Percentiles rank a stretch among this genome's conserved stretches.
Conservation (phyloP, 495 filamentous ascomycete species). For the Platismatia glauca region DNA sequence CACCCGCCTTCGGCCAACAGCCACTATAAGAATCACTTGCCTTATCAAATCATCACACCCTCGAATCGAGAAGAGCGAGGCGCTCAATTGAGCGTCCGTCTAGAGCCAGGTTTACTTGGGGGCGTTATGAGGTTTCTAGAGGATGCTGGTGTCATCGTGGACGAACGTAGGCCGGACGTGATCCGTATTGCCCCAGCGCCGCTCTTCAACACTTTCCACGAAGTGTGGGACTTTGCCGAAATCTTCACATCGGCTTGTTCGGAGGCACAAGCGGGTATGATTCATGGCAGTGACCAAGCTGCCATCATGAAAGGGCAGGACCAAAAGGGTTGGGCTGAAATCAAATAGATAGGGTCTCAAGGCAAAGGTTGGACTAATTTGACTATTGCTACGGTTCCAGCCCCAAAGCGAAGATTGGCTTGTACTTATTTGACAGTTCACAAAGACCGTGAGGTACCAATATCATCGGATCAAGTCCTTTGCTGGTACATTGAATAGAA, state of each 20-base stretch:
- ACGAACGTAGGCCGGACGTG: conserved; percentile 85
- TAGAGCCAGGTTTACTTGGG: conserved; percentile 60
- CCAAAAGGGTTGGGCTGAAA: conserved; percentile 17
- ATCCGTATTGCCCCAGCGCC: conserved; percentile 87
- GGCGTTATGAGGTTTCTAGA: conserved; percentile 59
- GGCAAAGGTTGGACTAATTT: neutral
- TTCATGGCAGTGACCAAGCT: conserved; percentile 2
- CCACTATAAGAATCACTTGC: conserved; percentile 30
- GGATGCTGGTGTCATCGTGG: conserved; percentile 63
- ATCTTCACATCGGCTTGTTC: conserved; percentile 48
- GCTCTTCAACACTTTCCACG: conserved; percentile 75
- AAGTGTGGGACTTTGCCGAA: conserved; percentile 68
- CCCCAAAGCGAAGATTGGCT: no score
- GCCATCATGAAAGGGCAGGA: conserved; percentile 9
- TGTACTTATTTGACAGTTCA: no score
- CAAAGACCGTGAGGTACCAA: no score
- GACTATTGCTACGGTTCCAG: neutral
- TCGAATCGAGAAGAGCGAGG: conserved; percentile 60
- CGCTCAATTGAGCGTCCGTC: conserved; percentile 74
- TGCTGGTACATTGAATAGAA: no score
- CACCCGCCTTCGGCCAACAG: conserved; percentile 33
- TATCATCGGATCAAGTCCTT: no score
- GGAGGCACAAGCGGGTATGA: conserved; percentile 12
- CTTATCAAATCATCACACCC: conserved; percentile 78
- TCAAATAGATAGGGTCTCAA: conserved; percentile 8